Evolutionary conservation across 164 flowering plant genomes (phyloP), one percentile per base, ranked within the genome.

Genomic region (Sextonia rubra): DNA sequence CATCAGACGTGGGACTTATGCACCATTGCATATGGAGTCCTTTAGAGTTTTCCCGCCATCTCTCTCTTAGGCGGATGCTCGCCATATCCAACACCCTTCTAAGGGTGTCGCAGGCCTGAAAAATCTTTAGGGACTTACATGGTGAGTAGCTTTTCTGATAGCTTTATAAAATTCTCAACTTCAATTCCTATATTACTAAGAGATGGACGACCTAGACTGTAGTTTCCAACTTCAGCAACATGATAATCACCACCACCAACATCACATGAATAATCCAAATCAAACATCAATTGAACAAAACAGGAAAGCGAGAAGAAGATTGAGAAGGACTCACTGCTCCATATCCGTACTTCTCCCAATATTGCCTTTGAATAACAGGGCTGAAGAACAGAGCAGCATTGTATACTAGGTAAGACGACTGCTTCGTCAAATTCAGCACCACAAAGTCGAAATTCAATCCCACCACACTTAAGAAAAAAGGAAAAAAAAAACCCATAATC

Each of bases 391-490:
- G 83, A 25, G 86, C 77, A 18, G 87, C 94, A 71, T 94, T 94
- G 87, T 94, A 94, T 37, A 92, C 82, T 68, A 94, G 80, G 75
- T 94, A 94, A 0, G 91, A 83, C 0, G 87, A 80, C 76, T 92
- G 97, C 82, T 94, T 94, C 25, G 92, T 90, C 85, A 91, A 76
- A 79, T 91, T 92, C 83, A 94, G 76, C 73, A 89, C 66, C 84
- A 87, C 83, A 74, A 89, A 92, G 77, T 92, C 93, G 75, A 94
- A 92, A 73, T 89, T 91, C 88, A 94, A 74, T 37, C 97, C 99
- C 70, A 90, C 92, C 69, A 94, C 99, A 71, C 99, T 94, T 72
- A 79, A 64, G 8, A 37, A 48, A 75, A 0, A 32, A 32, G 6
- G 6, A 32, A 32, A 5, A 71, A 30, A 58, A 60, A 62, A n/a